These are phyloP conservation scores for Daucus carota DNA, from an alignment of 129 eudicot species.

Conservation along the genomic window DH1_v3.0 NC_030387.2:4622001-4622500, in stretches of 20 bases:
- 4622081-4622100: not conserved
- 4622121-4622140: not conserved
- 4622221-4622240: not conserved
- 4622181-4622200: not conserved
- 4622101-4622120: not conserved
- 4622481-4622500: not conserved
- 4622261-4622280: not conserved
- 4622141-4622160: not conserved
- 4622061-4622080: not conserved
- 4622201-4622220: not conserved
- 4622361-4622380: not conserved
- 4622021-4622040: not conserved
- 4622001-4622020: not conserved
- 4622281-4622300: not conserved
- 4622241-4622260: not conserved
- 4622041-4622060: not conserved
- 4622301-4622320: not conserved
- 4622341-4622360: slow-evolving; percentile 1
- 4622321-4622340: not conserved
- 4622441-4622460: not conserved
- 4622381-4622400: not conserved
- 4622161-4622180: slow-evolving; percentile 1
- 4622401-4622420: not conserved
- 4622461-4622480: not conserved
- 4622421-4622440: not conserved